Evolutionary conservation across 129 eudicot species (phyloP), one percentile per base, ranked within the genome.

Genomic region (Flaveria bidentis): DNA sequence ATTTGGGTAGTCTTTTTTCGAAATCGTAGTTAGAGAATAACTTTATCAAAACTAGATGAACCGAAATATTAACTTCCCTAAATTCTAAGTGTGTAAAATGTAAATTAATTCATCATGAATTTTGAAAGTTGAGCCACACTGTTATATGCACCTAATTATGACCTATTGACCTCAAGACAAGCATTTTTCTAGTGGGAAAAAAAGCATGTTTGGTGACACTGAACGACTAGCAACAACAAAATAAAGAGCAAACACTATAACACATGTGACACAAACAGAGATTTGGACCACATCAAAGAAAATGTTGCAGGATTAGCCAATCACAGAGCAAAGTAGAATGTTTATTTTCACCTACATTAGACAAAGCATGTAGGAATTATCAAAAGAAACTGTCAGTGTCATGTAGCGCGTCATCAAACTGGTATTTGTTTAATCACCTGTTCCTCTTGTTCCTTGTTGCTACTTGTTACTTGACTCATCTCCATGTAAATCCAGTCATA

Each of bases 301-400:
- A 63, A 63, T 63, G 69, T 30, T 28, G 46, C 44, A 63, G n/a
- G 13, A 28, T 63, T 63, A 63, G 69, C 69, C 69, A 63, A 63
- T 63, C 69, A 63, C 33, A 30, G 33, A 20, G 9, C 16, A 61
- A 61, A 61, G 67, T 25, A 28, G 67, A 61, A 63, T 63, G 46
- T 30, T 63, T 63, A 28, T 20, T 63, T 63, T 63, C 46, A 14
- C 2, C 45, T 63, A 26, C 41, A 5, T 22, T 61, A 61, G 42
- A 61, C 67, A 61, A 61, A 61, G 67, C 67, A 61, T 61, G 41
- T 26, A 26, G 13, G 6, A 12, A 25, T 13, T 60, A 61, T 26
- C 42, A 26, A 61, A 61, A 58, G 64, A 58, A 58, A 58, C 33
- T 26, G 67, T 61, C 67, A 61, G 0, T 61, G 42, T 61, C 67